Conservation (phyloP, 768 basidiomycete species). For the Stropharia rugosoannulata region DNA sequence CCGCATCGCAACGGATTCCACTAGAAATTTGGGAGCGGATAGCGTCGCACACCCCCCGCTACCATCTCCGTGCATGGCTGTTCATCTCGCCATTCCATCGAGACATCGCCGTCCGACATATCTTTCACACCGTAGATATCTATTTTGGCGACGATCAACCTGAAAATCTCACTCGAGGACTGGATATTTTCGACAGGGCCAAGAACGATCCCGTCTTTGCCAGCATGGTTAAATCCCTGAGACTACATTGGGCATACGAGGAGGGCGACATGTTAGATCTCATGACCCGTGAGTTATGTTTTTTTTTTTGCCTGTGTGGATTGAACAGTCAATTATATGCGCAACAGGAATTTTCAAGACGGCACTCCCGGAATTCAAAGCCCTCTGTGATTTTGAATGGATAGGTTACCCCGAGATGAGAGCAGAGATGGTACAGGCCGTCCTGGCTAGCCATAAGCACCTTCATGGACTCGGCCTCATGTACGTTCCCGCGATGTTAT, state of each 20-base stretch:
- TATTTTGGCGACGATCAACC: constrained; percentile 63
- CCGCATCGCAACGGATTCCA: constrained; percentile 61
- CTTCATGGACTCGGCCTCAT: constrained; percentile 60
- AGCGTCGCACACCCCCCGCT: constrained; percentile 58
- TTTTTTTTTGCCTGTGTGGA: not conserved
- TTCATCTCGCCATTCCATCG: constrained; percentile 63
- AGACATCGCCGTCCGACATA: constrained; percentile 60
- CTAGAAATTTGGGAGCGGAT: constrained; percentile 70
- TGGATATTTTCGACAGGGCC: constrained; percentile 68
- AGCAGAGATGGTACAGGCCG: constrained; percentile 62
- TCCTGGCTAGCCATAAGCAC: constrained; percentile 52
- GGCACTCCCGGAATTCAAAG: constrained; percentile 61
- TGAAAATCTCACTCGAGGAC: constrained; percentile 56
- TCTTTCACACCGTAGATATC: constrained; percentile 67
- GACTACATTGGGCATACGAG: constrained; percentile 70
- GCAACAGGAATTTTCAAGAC: constrained; percentile 56
- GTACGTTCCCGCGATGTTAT: constrained; percentile 25
- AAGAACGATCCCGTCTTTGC: constrained; percentile 64
- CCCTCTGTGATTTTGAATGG: constrained; percentile 67
- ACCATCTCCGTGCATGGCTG: constrained; percentile 69
- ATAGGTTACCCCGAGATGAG: constrained; percentile 74
- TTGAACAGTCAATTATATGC: not conserved
- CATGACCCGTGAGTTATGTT: constrained; percentile 44
- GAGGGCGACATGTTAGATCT: constrained; percentile 67
- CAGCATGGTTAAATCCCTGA: constrained; percentile 52